Base-by-base conservation (phyloP, 805 yeast species). In the Scheffersomyces stipitis region DNA sequence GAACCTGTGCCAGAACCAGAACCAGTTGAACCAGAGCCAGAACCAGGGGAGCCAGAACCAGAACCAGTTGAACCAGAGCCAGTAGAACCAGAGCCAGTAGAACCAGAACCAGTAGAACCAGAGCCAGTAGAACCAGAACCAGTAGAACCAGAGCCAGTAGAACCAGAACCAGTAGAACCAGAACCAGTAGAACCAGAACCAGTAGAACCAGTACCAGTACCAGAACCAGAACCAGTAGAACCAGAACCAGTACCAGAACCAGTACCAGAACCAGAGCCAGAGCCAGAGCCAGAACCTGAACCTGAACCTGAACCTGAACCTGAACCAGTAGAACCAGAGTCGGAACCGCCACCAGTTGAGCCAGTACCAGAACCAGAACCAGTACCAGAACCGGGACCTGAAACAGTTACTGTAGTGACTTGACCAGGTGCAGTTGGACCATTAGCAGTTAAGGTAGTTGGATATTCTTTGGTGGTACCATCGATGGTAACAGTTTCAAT, bases 351-450 rank as follows among this genome's bases (percentile, higher is more conserved):
- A 18, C 39, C 24, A 28, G 42, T n/a, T 5, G 24, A 13, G 31
- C 26, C 26, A 14, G 46, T 18, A 26, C 40, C 15, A 9, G 51
- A n/a, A 8, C 45, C 28, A 18, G 38, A 22, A 17, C 41, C 24
- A 18, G 40, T 20, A 28, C 41, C n/a, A 7, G 38, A 18, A 14
- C 33, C 18, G 12, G 41, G 26, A 15, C 28, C 15, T 3, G 29
- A 26, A 26, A 7, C 17, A 16, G 38, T 14, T n/a, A 20, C 28
- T 9, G 31, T 12, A 3, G 26, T 12, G 26, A 23, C 15, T n/a
- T 9, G 14, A 8, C n/a, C 20, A 16, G 36, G 24, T 9, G 30
- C 9, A 18, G 33, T 7, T 20, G 38, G 31, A 7, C 18, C 28
- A 15, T 18, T 8, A 28, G 34, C 10, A 23, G 34, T 13, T 12